Evolutionary conservation across 768 basidiomycete species (phyloP).

Genomic region (Multifurca ochricompacta): DNA sequence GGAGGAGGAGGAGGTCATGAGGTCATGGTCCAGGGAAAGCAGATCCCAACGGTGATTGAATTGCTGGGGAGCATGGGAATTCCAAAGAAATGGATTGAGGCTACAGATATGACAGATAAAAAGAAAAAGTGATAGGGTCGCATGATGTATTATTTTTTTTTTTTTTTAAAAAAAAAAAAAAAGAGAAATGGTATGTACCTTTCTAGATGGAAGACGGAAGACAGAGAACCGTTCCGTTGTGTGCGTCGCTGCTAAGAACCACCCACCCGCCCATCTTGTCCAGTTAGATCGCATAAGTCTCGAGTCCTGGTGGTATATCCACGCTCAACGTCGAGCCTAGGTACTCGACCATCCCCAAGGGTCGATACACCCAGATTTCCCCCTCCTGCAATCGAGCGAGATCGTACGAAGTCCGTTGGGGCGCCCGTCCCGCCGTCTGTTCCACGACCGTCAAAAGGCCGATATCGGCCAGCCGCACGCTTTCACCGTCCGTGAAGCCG

Average conservation of each 20-base stretch:
- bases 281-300: slow-evolving; percentile 2
- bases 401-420: slow-evolving; percentile 36
- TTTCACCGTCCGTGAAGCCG: slow-evolving; percentile 29
- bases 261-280: too few relatives aligned
- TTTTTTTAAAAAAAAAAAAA: too few relatives aligned
- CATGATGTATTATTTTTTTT: too few relatives aligned
- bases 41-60: slow-evolving; percentile 56
- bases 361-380: slow-evolving; percentile 52
- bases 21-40: slow-evolving; percentile 82
- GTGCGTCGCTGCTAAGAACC: too few relatives aligned
- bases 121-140: slow-evolving; percentile 33
- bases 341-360: slow-evolving; percentile 36
- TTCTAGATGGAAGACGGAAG: too few relatives aligned
- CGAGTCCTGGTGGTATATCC: slow-evolving; percentile 10
- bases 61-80: slow-evolving; percentile 63
- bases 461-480: slow-evolving; percentile 34
- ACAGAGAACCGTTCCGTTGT: too few relatives aligned
- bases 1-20: too few relatives aligned
- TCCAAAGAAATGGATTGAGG: slow-evolving; percentile 75
- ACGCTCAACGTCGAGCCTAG: slow-evolving; percentile 23
- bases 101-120: slow-evolving; percentile 34
- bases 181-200: too few relatives aligned
- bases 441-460: slow-evolving; percentile 44
- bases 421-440: slow-evolving; percentile 39
- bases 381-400: slow-evolving; percentile 38